phyloP scores from a whole-genome alignment of 352 stramenopile genomes.

The Hyaloperonospora brassicae region DNA sequence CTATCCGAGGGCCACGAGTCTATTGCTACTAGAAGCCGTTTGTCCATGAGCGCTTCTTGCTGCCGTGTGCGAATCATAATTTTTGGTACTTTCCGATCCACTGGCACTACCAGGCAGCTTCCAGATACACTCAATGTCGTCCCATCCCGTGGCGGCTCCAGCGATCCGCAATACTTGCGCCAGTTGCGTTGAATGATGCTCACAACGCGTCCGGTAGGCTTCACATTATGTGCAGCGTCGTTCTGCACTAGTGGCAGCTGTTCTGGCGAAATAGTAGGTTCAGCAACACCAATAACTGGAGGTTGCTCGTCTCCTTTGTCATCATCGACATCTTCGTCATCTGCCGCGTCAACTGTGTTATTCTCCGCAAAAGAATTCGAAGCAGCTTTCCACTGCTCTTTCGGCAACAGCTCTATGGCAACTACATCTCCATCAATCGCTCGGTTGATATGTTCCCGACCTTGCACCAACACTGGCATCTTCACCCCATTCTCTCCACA shows the following conservation, averaged over 20 bases:
- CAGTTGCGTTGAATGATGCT: conserved; percentile 91
- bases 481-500: conserved; percentile 53
- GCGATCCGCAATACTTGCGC: conserved; percentile 90
- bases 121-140: conserved; percentile 34
- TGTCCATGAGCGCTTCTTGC: conserved; percentile 84
- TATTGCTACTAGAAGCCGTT: conserved; percentile 92
- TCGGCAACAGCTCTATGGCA: conserved; percentile 88
- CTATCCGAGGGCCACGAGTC: conserved; percentile 90
- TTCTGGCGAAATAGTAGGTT: conserved; percentile 60
- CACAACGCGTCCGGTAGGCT: conserved; percentile 79
- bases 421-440: conserved; percentile 98
- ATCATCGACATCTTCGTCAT: conserved; percentile 36
- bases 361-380: conserved; percentile 61
- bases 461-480: conserved; percentile 64
- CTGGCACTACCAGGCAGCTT: conserved; percentile 73
- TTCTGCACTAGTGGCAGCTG: conserved; percentile 51
- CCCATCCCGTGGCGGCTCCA: conserved; percentile 66
- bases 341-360: conserved; percentile 30
- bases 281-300: conserved; percentile 36
- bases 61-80: conserved; percentile 92
- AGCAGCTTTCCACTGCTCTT: conserved; percentile 71
- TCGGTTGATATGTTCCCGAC: conserved; percentile 90
- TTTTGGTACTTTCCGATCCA: conserved; percentile 88
- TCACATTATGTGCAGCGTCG: conserved; percentile 39
- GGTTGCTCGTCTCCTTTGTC: conserved; percentile 32